Conservation (phyloP, 495 filamentous ascomycete species). For the Entonaema liquescens region DNA sequence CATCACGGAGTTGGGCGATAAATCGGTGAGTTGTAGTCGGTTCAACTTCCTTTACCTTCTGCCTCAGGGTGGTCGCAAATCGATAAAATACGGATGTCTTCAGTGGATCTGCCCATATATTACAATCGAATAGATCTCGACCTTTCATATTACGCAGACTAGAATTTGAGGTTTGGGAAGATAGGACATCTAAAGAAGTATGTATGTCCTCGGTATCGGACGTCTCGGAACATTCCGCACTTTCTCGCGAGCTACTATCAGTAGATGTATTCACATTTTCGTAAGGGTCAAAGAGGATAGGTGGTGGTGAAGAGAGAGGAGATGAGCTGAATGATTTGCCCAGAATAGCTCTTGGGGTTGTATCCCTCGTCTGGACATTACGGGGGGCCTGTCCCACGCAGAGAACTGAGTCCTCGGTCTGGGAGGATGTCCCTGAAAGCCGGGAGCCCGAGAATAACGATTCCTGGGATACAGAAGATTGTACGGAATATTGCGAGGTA, state of each 20-base stretch:
- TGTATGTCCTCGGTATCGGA: conserved; percentile 52
- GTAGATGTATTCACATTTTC: conserved; percentile 44
- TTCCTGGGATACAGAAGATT: conserved; percentile 36
- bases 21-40: conserved; percentile 67
- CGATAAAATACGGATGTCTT: conserved; percentile 73
- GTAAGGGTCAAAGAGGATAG: conserved; percentile 54
- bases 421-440: conserved; percentile 33
- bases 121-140: conserved; percentile 71
- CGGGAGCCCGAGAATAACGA: conserved; percentile 31
- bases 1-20: conserved; percentile 67
- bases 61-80: conserved; percentile 69
- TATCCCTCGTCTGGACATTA: conserved; percentile 1
- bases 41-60: conserved; percentile 65
- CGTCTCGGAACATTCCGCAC: conserved; percentile 43
- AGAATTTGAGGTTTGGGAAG: conserved; percentile 53
- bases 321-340: conserved; percentile 48
- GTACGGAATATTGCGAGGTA: conserved; percentile 29
- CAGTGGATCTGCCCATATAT: conserved; percentile 69
- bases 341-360: conserved; percentile 37
- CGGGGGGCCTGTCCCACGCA: not conserved
- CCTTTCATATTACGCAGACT: conserved; percentile 68
- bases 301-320: conserved; percentile 58
- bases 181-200: conserved; percentile 48
- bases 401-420: conserved; percentile 31
- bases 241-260: conserved; percentile 42